Evolutionary conservation across 2,329 filamentous ascomycete genomes (phyloP).

Genomic region (Sporothrix brunneoviolacea): DNA sequence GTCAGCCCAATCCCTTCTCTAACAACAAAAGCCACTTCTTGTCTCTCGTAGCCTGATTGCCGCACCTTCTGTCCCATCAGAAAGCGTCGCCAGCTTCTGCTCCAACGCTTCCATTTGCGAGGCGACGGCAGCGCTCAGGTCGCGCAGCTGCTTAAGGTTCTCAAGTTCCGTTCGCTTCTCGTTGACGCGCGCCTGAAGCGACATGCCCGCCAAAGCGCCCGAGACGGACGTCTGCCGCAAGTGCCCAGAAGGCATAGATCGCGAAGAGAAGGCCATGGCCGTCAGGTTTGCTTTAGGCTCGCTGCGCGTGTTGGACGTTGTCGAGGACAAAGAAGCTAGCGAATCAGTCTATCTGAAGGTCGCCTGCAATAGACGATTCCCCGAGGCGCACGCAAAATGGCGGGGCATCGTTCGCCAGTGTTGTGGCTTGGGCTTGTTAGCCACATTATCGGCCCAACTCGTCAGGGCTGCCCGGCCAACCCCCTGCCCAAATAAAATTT

Average conservation of each 20-base stretch:
- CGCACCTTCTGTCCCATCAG: slow-evolving; percentile 72
- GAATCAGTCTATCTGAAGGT: too few relatives aligned
- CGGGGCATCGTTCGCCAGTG: slow-evolving; percentile 5
- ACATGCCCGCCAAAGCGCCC: slow-evolving; percentile 46
- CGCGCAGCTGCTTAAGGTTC: slow-evolving; percentile 68
- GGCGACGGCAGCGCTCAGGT: slow-evolving; percentile 71
- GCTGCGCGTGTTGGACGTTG: neutral
- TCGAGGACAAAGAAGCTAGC: neutral
- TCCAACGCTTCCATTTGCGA: slow-evolving; percentile 77
- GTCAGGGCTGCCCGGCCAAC: slow-evolving; percentile 20
- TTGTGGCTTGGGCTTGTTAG: slow-evolving; percentile 14
- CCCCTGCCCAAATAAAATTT: slow-evolving; percentile 10
- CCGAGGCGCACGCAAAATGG: neutral
- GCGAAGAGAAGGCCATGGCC: slow-evolving; percentile 18
- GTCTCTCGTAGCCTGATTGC: too few relatives aligned
- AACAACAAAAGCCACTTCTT: neutral
- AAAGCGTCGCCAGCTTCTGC: slow-evolving; percentile 68
- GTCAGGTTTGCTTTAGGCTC: neutral
- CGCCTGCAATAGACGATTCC: too few relatives aligned
- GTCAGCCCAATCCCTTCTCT: slow-evolving; percentile 5
- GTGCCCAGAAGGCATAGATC: slow-evolving; percentile 53
- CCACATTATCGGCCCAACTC: slow-evolving; percentile 12
- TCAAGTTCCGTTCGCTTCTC: slow-evolving; percentile 83
- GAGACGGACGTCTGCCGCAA: slow-evolving; percentile 55
- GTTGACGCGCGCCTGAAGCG: slow-evolving; percentile 70